Percentiles rank a stretch among this genome's conserved stretches.
Evolutionary conservation across 306 rosid genomes (phyloP).

Genomic region (Purshia tridentata): DNA sequence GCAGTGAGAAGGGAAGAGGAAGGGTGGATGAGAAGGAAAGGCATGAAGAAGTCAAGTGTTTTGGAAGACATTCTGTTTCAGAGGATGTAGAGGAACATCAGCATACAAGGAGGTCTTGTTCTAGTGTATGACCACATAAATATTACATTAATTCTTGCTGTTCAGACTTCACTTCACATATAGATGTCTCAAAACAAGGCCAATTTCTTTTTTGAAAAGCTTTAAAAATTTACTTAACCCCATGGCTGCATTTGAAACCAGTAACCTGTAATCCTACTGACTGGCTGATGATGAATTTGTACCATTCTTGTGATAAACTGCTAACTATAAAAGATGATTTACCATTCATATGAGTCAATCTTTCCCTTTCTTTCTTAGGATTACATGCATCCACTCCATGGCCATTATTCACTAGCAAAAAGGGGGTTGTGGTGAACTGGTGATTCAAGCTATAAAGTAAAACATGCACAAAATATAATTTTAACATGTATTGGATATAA

Average conservation of each 20-base stretch:
- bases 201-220: not conserved
- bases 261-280: not conserved
- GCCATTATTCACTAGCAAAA: too few relatives aligned
- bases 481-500: too few relatives aligned
- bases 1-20: conserved; percentile 48
- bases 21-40: conserved; percentile 37
- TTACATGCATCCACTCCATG: too few relatives aligned
- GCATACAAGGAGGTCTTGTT: conserved; percentile 42
- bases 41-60: conserved; percentile 31
- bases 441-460: too few relatives aligned
- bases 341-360: too few relatives aligned
- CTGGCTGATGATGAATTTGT: not conserved
- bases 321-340: too few relatives aligned
- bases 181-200: not conserved
- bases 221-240: too few relatives aligned
- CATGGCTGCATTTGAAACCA: not conserved
- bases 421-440: too few relatives aligned
- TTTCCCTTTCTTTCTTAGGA: too few relatives aligned
- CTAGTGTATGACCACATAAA: conserved; percentile 36
- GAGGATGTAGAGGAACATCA: conserved; percentile 35
- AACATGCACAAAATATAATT: too few relatives aligned
- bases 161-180: not conserved
- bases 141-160: not conserved
- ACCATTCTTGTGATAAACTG: too few relatives aligned
- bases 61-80: conserved; percentile 28